A percentile compares a stretch with the other conserved stretches of the same genome.
phyloP scores from a whole-genome alignment of 371 early-diverging fungal genomes.

The Mortierella sp. region DNA sequence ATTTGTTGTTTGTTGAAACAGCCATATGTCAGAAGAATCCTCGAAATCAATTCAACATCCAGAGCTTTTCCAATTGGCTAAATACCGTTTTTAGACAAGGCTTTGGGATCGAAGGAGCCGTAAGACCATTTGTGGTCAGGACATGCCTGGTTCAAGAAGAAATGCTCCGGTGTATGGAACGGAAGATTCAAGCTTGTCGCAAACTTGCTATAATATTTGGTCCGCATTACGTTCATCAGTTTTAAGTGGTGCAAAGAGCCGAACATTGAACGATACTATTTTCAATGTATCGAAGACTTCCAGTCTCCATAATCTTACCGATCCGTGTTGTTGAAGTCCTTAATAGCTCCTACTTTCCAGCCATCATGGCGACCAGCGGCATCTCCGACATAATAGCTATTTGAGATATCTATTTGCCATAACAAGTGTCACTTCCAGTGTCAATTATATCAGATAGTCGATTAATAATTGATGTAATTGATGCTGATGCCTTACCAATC shows the following conservation, averaged over 20 bases:
- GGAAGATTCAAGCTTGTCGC: conserved; percentile 79
- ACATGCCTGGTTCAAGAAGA: conserved; percentile 69
- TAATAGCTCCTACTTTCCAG: conserved; percentile 69
- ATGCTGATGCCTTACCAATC: conserved; percentile 49
- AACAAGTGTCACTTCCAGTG: background rate
- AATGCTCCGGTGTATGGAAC: conserved; percentile 90
- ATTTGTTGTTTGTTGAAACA: too few species aligned
- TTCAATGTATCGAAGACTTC: background rate
- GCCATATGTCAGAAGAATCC: background rate
- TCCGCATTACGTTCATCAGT: conserved; percentile 1
- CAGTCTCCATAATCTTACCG: conserved; percentile 46
- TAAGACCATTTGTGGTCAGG: conserved; percentile 61
- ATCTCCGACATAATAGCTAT: conserved; percentile 90
- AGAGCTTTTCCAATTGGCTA: conserved; percentile 1
- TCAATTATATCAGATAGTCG: too few species aligned
- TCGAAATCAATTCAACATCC: background rate
- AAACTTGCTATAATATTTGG: conserved; percentile 71
- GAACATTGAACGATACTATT: background rate
- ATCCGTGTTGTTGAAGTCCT: conserved; percentile 88
- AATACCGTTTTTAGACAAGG: conserved; percentile 52
- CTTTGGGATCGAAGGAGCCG: conserved; percentile 71
- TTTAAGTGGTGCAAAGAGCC: background rate
- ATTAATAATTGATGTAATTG: too few species aligned
- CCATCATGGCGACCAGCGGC: conserved; percentile 86
- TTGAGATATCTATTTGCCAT: conserved; percentile 56